phyloP scores from a whole-genome alignment of 441 rosid genomes.

The Aleurites moluccanus region DNA sequence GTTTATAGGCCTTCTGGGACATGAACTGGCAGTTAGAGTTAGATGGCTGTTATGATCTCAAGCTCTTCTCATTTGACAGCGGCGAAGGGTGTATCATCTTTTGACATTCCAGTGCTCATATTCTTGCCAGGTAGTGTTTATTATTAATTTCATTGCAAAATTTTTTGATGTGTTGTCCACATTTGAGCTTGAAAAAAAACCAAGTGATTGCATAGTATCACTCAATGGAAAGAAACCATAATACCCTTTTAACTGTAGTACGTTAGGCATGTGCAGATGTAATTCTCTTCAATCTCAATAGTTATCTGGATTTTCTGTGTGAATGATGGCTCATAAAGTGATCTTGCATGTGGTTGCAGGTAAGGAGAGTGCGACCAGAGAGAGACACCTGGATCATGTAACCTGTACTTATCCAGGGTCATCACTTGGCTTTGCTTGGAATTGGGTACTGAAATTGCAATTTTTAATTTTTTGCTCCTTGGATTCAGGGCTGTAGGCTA shows the following conservation, averaged over 20 bases:
- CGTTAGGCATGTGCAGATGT: no score
- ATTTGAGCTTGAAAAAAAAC: background rate
- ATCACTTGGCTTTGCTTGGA: background rate
- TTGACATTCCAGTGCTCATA: constrained; percentile 98
- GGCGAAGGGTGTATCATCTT: constrained; percentile 91
- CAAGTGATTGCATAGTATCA: background rate
- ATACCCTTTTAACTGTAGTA: background rate
- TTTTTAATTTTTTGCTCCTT: background rate
- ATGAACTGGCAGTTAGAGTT: constrained; percentile 77
- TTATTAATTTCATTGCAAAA: background rate
- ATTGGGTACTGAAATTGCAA: background rate
- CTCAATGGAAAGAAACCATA: background rate
- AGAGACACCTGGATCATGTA: background rate
- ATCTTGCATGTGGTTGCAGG: background rate
- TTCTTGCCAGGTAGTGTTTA: constrained; percentile 69
- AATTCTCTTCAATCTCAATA: background rate
- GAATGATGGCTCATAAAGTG: no score
- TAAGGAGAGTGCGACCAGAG: background rate
- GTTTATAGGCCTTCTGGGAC: constrained; percentile 87
- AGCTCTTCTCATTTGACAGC: constrained; percentile 65
- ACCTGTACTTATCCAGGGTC: background rate
- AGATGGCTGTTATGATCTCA: constrained; percentile 72
- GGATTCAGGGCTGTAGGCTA: background rate
- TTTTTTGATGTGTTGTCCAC: background rate
- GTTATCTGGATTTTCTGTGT: background rate